These are phyloP conservation scores for Mortierella antarctica DNA, from an alignment of 192 early-diverging fungal genomes.

Conservation along the genomic window DNA sequence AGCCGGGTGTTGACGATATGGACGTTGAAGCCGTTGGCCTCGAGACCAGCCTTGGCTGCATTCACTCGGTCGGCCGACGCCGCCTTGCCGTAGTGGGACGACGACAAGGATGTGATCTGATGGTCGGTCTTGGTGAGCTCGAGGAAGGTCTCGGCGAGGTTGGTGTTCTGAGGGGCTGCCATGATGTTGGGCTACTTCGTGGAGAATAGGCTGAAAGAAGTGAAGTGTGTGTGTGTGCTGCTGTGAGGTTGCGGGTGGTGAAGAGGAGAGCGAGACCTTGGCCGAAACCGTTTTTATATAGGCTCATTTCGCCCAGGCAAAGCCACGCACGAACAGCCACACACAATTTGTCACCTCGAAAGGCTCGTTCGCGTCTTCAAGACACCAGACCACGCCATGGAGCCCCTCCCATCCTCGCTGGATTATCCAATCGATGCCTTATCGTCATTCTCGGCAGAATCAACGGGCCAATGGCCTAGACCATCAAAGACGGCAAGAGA, in stretches of 20 bases:
- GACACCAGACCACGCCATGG: too few species aligned
- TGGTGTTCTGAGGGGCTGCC: conserved; percentile 43
- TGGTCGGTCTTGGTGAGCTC: conserved; percentile 24
- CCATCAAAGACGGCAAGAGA: too few species aligned
- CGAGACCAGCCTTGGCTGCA: conserved; percentile 50
- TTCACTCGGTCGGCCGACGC: conserved; percentile 41
- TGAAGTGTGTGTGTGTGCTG: neutral
- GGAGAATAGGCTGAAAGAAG: neutral
- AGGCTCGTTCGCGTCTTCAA: too few species aligned
- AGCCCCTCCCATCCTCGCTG: too few species aligned
- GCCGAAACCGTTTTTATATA: neutral
- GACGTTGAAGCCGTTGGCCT: conserved; percentile 52
- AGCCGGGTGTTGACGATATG: conserved; percentile 40
- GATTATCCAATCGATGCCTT: too few species aligned
- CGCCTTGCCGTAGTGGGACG: conserved; percentile 24
- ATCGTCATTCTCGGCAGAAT: too few species aligned
- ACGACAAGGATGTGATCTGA: conserved; percentile 4
- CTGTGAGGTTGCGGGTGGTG: neutral
- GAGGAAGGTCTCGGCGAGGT: conserved; percentile 29
- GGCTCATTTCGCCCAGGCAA: neutral
- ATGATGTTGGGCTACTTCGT: conserved; percentile 6
- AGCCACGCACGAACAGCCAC: neutral
- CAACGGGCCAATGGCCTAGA: too few species aligned
- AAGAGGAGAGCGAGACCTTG: neutral
- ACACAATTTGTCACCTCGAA: too few species aligned